A percentile compares a stretch with the other conserved stretches of the same genome.
phyloP scores from a whole-genome alignment of 2,329 filamentous ascomycete genomes.

The Metarhizium rileyi region DNA sequence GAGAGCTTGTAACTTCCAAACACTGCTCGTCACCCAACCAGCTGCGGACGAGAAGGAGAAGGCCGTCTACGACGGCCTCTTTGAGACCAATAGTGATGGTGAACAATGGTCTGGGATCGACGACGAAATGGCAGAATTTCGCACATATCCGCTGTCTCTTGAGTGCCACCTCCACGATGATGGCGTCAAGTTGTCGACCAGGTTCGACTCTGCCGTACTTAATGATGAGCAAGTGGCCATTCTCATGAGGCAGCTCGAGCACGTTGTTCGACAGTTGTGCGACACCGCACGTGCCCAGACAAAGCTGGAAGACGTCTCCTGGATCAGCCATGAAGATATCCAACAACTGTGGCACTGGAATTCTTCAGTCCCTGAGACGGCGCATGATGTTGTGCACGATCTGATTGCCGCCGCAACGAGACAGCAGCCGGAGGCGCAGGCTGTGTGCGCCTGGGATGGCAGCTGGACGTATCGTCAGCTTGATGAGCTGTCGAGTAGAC shows the following conservation, averaged over 20 bases:
- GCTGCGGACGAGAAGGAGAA: constrained; percentile 3
- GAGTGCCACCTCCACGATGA: constrained; percentile 2
- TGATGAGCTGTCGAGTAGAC: constrained; percentile 10
- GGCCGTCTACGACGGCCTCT: neutral
- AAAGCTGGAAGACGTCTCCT: constrained; percentile 1
- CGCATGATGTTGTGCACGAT: constrained; percentile 1
- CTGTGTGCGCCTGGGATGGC: constrained; percentile 17
- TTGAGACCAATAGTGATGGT: neutral
- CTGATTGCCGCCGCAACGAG: neutral
- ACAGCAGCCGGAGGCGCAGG: constrained; percentile 3
- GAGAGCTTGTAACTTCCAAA: constrained; percentile 11
- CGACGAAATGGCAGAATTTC: constrained; percentile 2
- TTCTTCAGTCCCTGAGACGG: neutral
- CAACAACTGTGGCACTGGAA: constrained; percentile 5
- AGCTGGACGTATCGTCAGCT: constrained; percentile 14
- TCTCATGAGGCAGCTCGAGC: constrained; percentile 6
- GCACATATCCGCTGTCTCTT: constrained; percentile 2
- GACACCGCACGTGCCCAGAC: neutral
- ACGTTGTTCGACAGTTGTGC: constrained; percentile 8
- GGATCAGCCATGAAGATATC: constrained; percentile 1
- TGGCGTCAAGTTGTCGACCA: constrained; percentile 7
- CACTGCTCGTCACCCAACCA: constrained; percentile 8
- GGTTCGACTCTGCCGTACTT: constrained; percentile 9
- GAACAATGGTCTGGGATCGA: neutral
- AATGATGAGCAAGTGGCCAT: constrained; percentile 3